These are phyloP conservation scores for Cystobasidium onofrii DNA, from an alignment of 768 basidiomycete species.

Conservation along the genomic window DNA sequence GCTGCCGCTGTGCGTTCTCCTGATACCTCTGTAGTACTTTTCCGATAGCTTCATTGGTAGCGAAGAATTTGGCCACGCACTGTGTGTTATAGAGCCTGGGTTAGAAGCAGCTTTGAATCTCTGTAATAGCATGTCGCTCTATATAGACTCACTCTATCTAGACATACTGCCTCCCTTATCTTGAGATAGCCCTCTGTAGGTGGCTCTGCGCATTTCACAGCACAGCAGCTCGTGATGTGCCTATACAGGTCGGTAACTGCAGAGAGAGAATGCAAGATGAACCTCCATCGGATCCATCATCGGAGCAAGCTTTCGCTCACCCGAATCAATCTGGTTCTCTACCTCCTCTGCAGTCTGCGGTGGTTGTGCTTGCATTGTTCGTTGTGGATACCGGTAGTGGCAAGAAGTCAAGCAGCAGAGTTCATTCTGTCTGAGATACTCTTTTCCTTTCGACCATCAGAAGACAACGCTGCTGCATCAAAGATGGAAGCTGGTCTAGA, in stretches of 20 bases:
- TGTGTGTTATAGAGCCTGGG: not conserved
- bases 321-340: conserved; percentile 6
- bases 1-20: conserved; percentile 5
- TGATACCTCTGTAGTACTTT: conserved; percentile 10
- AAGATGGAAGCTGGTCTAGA: too few relatives aligned
- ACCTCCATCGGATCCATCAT: not conserved
- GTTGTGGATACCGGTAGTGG: not conserved
- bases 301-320: not conserved
- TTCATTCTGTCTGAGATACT: not conserved
- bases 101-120: not conserved
- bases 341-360: conserved; percentile 4
- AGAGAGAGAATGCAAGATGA: not conserved
- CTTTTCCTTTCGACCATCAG: not conserved
- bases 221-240: not conserved
- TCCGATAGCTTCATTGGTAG: not conserved
- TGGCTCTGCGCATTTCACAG: conserved; percentile 9
- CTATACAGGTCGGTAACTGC: conserved; percentile 17
- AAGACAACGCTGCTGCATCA: too few relatives aligned
- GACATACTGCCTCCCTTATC: conserved; percentile 7
- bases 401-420: not conserved
- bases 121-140: too few relatives aligned
- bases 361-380: not conserved
- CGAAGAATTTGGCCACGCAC: conserved; percentile 19
- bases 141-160: conserved; percentile 11
- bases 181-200: conserved; percentile 19